phyloP scores from a whole-genome alignment of 2,329 filamentous ascomycete species.

The Aspergillus neoniger region DNA sequence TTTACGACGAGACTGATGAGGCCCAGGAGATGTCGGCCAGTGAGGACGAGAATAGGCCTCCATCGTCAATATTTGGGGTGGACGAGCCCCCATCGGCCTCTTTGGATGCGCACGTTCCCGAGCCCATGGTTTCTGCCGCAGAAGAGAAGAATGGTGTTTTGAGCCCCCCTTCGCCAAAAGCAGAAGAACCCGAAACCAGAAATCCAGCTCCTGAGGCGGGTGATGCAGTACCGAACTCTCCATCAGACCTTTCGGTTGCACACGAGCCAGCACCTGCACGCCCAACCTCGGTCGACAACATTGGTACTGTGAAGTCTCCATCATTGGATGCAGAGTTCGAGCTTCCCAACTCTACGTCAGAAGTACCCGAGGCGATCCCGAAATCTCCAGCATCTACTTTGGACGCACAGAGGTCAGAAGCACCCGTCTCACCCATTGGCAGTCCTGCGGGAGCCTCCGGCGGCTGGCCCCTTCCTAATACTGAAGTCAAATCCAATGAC shows the following conservation, averaged over 20 bases:
- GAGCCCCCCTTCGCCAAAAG: background rate
- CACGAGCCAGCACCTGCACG: background rate
- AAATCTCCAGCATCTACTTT: constrained; percentile 9
- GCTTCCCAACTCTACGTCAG: background rate
- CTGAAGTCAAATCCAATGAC: constrained; percentile 5
- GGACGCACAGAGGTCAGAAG: constrained; percentile 1
- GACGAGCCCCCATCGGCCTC: background rate
- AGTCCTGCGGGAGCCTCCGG: constrained; percentile 9
- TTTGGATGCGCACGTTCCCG: background rate
- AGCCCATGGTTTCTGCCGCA: background rate
- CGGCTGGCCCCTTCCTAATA: constrained; percentile 26
- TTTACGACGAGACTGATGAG: background rate
- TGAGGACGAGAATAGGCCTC: background rate
- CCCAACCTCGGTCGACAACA: background rate
- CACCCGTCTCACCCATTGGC: constrained; percentile 6
- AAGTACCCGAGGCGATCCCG: background rate
- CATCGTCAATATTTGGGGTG: background rate
- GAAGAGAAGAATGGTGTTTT: background rate
- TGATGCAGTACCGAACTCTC: background rate
- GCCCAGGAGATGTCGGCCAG: background rate
- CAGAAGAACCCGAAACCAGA: background rate
- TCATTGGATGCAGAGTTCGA: background rate
- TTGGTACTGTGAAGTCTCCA: background rate
- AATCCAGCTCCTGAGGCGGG: background rate
- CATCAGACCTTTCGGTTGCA: constrained; percentile 10